Percentiles rank a stretch among this genome's conserved stretches.
These are phyloP conservation scores for Verticillium tricorpus DNA, from an alignment of 2,329 filamentous ascomycete species.

Conservation along the genomic window DNA sequence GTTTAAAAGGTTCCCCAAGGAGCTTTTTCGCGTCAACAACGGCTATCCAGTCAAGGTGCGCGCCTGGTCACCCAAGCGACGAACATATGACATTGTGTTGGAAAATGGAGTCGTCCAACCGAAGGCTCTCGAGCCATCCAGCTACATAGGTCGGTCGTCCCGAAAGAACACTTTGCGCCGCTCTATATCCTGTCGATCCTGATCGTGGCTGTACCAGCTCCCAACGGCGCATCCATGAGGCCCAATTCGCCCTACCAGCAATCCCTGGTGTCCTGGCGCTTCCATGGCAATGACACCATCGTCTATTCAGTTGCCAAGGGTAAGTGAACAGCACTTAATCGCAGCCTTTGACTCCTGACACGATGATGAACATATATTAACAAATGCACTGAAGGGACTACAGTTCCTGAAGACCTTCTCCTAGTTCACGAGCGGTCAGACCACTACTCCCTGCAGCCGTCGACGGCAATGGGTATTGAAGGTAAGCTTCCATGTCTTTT, in stretches of 20 bases:
- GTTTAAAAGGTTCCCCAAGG: conserved; percentile 8
- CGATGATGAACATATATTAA: not conserved
- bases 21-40: conserved; percentile 13
- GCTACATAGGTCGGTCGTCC: conserved; percentile 7
- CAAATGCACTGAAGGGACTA: not conserved
- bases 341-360: not conserved
- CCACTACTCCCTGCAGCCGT: not conserved
- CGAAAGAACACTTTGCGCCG: not conserved
- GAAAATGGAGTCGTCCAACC: conserved; percentile 3
- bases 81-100: conserved; percentile 4
- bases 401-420: not conserved
- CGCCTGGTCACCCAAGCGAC: conserved; percentile 7
- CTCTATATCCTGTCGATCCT: not conserved
- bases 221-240: not conserved
- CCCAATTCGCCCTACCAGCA: not conserved
- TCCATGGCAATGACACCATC: not conserved
- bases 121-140: conserved; percentile 5
- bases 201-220: conserved; percentile 5
- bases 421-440: not conserved
- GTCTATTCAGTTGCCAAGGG: not conserved
- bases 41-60: conserved; percentile 6
- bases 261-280: not conserved
- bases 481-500: not conserved
- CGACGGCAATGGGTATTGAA: not conserved
- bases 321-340: not conserved